These are phyloP conservation scores for Larix kaempferi DNA, from an alignment of 75 land plant species.

Conservation along the genomic window DNA sequence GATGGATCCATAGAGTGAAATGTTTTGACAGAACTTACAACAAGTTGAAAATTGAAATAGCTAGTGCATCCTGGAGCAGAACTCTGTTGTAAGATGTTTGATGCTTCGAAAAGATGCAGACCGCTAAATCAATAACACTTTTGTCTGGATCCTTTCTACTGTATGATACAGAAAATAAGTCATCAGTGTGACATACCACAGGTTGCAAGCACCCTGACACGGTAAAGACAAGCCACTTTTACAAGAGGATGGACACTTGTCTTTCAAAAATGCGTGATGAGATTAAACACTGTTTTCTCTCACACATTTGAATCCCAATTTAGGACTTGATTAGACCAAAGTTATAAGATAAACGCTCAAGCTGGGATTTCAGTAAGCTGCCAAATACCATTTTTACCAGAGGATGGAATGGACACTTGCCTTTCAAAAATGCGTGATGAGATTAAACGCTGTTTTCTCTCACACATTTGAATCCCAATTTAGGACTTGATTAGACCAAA, in stretches of 20 bases:
- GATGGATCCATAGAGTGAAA: not conserved
- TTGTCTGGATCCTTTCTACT: not conserved
- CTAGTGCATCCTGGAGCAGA: not conserved
- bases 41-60: not conserved
- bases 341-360: constrained; percentile 8
- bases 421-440: not conserved
- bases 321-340: constrained; percentile 7
- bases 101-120: not conserved
- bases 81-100: no score
- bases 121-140: not conserved
- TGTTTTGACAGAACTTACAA: not conserved
- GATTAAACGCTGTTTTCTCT: not conserved
- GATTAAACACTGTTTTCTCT: not conserved
- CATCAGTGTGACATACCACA: not conserved
- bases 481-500: constrained; percentile 7
- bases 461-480: not conserved
- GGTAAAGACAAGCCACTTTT: not conserved
- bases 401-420: not conserved
- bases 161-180: not conserved
- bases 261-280: not conserved
- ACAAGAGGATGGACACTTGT: not conserved
- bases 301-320: not conserved
- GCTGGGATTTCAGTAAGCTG: constrained; percentile 15
- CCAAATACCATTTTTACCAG: constrained; percentile 19
- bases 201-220: not conserved